These are phyloP conservation scores for Fomes fomentarius DNA, from an alignment of 1,284 basidiomycete genomes.

Conservation along the genomic window DNA sequence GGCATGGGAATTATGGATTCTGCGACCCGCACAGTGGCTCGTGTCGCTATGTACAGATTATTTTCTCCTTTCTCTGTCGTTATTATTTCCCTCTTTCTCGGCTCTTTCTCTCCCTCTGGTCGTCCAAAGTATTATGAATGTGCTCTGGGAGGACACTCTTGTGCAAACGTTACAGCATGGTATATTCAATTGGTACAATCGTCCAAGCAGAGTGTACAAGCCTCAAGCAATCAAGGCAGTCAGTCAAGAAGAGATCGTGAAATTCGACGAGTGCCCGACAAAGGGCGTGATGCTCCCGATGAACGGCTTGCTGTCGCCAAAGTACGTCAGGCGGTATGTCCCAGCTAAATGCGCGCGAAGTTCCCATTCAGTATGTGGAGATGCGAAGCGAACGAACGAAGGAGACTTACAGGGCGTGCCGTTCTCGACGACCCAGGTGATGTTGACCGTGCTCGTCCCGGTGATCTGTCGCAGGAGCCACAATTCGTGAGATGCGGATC, in stretches of 20 bases:
- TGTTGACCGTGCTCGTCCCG: slow-evolving; percentile 64
- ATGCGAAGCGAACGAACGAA: not conserved
- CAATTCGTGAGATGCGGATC: no score
- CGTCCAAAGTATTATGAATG: no score
- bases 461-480: slow-evolving; percentile 42
- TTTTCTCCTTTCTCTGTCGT: no score
- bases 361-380: not conserved
- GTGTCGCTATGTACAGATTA: no score
- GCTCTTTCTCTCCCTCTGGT: no score
- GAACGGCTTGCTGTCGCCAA: slow-evolving; percentile 73
- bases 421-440: slow-evolving; percentile 71
- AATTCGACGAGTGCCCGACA: slow-evolving; percentile 61
- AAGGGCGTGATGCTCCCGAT: slow-evolving; percentile 65
- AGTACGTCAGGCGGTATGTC: slow-evolving; percentile 73
- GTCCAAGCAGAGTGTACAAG: not conserved
- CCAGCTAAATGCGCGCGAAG: slow-evolving; percentile 45
- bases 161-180: no score
- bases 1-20: not conserved
- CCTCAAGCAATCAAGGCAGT: no score
- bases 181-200: no score
- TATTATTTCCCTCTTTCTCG: no score
- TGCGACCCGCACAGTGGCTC: not conserved
- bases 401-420: slow-evolving; percentile 53
- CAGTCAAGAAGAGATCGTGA: slow-evolving; percentile 39
- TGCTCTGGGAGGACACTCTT: no score